Evolutionary conservation across 2,329 filamentous ascomycete genomes (phyloP), one percentile per base, ranked within the genome.

Genomic region (Botrytis deweyae): DNA sequence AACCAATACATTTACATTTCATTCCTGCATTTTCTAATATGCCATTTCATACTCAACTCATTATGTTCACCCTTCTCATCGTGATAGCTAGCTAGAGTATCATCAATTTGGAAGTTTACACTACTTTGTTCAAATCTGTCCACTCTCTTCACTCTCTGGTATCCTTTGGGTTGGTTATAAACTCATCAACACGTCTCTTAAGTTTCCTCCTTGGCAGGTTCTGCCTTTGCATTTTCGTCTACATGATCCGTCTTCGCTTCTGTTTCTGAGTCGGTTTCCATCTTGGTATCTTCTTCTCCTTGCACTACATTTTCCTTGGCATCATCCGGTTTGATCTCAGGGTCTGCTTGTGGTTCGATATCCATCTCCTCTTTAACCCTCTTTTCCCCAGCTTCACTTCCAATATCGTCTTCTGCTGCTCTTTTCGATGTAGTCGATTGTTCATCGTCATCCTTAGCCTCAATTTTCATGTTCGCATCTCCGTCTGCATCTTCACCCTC

Each of bases 351-450:
- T 33, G 49, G 18, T 40, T 69, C 55, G n/a, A 69, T 44, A 33
- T 59, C 36, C 38, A 58, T 72, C 25, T 59, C 71, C 52, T 72
- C 71, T 33, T 69, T 72, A 4, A 61, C 10, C 25, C 71, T 38
- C 55, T 72, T 72, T 40, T 72, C 71, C 12, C 79, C 29, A 72
- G 75, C 61, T 38, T 69, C 66, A 58, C 66, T 69, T 81, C 16
- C 81, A 64, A 85, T 81, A 3, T 85, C 83, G 36, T 86, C 85
- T 3, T 87, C 86, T 0, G 88, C 88, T 74, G 88, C 87, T 52
- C 88, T 84, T 80, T 91, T 91, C 3, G 86, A 82, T n/a, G 83
- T 84, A 36, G 79, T 78, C 59, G 82, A 59, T 33, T 63, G 62
- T n/a, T 74, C 73, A 16, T 40, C 68, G 22, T 73, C 67, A 16